Conservation (phyloP, 1,284 basidiomycete genomes). For the Cryptococcus sp. region DNA sequence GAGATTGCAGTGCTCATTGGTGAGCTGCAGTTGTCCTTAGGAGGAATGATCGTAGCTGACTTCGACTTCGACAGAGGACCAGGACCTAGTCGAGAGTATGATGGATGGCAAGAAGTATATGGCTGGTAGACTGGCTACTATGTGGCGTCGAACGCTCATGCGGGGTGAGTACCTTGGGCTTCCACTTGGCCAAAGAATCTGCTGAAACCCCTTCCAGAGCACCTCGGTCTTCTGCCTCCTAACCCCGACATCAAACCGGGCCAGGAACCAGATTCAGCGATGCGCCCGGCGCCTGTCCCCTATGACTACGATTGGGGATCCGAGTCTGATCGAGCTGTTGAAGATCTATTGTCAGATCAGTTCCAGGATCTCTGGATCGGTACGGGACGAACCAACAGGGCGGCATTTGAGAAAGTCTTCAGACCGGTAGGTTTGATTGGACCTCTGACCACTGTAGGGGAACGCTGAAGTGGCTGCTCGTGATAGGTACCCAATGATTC, state of each 20-base stretch:
- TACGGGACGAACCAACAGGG: conserved; percentile 76
- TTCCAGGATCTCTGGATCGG: conserved; percentile 66
- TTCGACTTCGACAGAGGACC: conserved; percentile 60
- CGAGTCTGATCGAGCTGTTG: conserved; percentile 67
- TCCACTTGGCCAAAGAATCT: not conserved
- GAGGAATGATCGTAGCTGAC: not conserved
- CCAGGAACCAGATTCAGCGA: conserved; percentile 60
- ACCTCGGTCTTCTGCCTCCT: conserved; percentile 71
- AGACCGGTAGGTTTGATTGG: conserved; percentile 27
- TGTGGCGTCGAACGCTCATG: conserved; percentile 48
- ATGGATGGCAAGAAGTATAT: conserved; percentile 72
- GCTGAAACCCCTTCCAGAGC: conserved; percentile 62
- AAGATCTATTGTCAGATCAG: conserved; percentile 72
- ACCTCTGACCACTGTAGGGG: not conserved
- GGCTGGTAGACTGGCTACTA: conserved; percentile 42
- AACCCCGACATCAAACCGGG: conserved; percentile 40
- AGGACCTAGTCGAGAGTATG: conserved; percentile 68
- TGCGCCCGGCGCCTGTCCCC: conserved; percentile 73
- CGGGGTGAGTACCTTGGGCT: conserved; percentile 30
- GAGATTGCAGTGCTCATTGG: conserved; percentile 87
- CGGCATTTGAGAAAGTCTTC: conserved; percentile 61
- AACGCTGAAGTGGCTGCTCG: not conserved
- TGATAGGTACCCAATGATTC: conserved; percentile 70
- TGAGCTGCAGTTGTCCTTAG: not conserved
- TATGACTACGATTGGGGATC: conserved; percentile 67